These are phyloP conservation scores for Phytopythium vexans DNA, from an alignment of 352 stramenopile species.

Conservation along the genomic window DNA sequence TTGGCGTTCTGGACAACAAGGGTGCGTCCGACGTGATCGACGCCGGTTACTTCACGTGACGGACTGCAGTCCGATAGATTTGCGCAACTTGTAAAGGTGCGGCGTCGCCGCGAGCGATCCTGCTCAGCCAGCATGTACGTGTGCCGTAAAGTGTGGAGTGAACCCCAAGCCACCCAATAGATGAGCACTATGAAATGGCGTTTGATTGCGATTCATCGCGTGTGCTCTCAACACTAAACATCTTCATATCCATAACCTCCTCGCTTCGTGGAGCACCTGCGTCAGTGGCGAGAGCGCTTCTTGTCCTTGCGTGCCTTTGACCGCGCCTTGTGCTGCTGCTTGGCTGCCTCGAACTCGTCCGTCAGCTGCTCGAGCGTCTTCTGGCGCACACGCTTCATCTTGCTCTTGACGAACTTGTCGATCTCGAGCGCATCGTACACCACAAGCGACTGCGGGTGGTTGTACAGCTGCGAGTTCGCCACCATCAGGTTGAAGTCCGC, in stretches of 20 bases:
- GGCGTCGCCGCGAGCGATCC: too few species aligned
- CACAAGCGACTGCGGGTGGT: slow-evolving; percentile 80
- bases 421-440: slow-evolving; percentile 83
- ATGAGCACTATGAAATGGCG: too few species aligned
- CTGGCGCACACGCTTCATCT: slow-evolving; percentile 64
- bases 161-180: too few species aligned
- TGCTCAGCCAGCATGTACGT: not conserved
- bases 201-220: too few species aligned
- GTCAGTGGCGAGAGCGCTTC: slow-evolving; percentile 60
- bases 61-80: slow-evolving; percentile 2
- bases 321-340: slow-evolving; percentile 75
- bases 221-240: not conserved
- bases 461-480: slow-evolving; percentile 85
- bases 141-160: not conserved
- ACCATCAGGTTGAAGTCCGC: slow-evolving; percentile 85
- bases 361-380: slow-evolving; percentile 60
- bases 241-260: not conserved
- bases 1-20: slow-evolving; percentile 70
- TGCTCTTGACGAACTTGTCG: slow-evolving; percentile 77
- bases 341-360: slow-evolving; percentile 68
- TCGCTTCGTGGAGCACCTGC: not conserved
- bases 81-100: not conserved
- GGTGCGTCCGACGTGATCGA: slow-evolving; percentile 76
- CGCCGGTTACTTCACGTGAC: slow-evolving; percentile 83
- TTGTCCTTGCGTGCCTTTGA: slow-evolving; percentile 78